A percentile compares a stretch with the other conserved stretches of the same genome.
These are phyloP conservation scores for Chlorencoelia australis DNA, from an alignment of 2,329 filamentous ascomycete genomes.

Conservation along the genomic window DNA sequence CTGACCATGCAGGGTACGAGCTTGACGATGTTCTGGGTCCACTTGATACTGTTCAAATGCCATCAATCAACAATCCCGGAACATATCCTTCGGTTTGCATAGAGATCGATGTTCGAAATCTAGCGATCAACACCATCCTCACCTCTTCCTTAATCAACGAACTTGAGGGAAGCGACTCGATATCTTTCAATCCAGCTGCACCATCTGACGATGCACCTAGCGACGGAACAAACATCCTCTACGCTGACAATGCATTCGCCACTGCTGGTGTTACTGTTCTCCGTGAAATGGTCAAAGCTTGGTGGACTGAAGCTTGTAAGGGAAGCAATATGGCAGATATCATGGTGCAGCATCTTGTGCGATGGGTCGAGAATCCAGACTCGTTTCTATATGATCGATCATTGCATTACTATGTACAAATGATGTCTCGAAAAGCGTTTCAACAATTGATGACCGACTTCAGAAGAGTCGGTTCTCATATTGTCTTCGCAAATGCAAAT, in stretches of 20 bases:
- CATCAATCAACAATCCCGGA: constrained; percentile 82
- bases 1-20: constrained; percentile 94
- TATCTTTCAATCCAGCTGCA: constrained; percentile 72
- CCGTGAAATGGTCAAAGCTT: constrained; percentile 95
- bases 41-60: constrained; percentile 83
- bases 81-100: constrained; percentile 96
- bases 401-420: constrained; percentile 93
- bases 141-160: constrained; percentile 96
- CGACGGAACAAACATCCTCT: constrained; percentile 59
- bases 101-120: constrained; percentile 84
- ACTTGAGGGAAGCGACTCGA: constrained; percentile 78
- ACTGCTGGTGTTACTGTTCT: constrained; percentile 82
- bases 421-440: constrained; percentile 96
- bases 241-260: constrained; percentile 86
- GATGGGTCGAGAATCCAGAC: constrained; percentile 90
- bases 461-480: constrained; percentile 83
- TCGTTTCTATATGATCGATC: constrained; percentile 94
- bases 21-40: constrained; percentile 78
- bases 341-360: constrained; percentile 92
- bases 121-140: constrained; percentile 95
- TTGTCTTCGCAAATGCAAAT: constrained; percentile 89
- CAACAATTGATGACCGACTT: constrained; percentile 97
- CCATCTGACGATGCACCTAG: constrained; percentile 47
- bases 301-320: constrained; percentile 91
- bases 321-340: constrained; percentile 93